phyloP scores from a whole-genome alignment of 768 basidiomycete genomes.

The Lactarius akahatsu region DNA sequence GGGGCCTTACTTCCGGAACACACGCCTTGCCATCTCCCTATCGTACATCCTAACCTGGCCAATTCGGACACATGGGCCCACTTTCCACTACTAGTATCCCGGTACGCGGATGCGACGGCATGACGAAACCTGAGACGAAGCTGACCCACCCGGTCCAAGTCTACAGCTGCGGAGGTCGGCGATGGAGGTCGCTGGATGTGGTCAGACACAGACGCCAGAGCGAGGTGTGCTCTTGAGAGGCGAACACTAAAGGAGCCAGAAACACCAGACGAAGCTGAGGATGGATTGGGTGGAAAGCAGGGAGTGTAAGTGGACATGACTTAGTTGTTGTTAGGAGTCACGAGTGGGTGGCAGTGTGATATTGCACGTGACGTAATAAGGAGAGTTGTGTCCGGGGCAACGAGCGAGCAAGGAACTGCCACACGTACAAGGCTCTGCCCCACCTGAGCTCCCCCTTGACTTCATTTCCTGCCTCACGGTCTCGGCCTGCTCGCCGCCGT shows the following conservation, averaged over 20 bases:
- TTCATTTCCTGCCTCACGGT: conserved; percentile 10
- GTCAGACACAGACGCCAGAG: conserved; percentile 21
- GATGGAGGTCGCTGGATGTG: conserved; percentile 15
- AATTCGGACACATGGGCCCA: conserved; percentile 26
- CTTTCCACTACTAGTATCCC: conserved; percentile 24
- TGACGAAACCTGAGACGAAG: conserved; percentile 23
- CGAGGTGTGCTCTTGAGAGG: conserved; percentile 18
- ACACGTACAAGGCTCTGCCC: conserved; percentile 5
- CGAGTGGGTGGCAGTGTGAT: background rate
- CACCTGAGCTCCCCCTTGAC: background rate
- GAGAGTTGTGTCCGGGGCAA: background rate
- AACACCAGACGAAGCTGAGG: background rate
- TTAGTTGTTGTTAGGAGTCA: background rate
- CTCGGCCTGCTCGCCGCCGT: conserved; percentile 27
- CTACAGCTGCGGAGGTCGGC: conserved; percentile 16
- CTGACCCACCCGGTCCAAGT: conserved; percentile 1
- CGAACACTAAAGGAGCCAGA: conserved; percentile 9
- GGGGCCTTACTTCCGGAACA: conserved; percentile 21
- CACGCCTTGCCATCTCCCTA: conserved; percentile 24
- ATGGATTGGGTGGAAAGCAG: conserved; percentile 13
- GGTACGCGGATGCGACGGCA: conserved; percentile 15
- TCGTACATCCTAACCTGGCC: conserved; percentile 24
- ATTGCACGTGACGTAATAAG: background rate
- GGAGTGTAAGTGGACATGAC: conserved; percentile 19
- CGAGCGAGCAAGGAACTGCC: background rate